Percentiles rank a stretch among this genome's conserved stretches.
These are phyloP conservation scores for Acacia crassicarpa DNA, from an alignment of 306 rosid species.

Conservation along the genomic window DNA sequence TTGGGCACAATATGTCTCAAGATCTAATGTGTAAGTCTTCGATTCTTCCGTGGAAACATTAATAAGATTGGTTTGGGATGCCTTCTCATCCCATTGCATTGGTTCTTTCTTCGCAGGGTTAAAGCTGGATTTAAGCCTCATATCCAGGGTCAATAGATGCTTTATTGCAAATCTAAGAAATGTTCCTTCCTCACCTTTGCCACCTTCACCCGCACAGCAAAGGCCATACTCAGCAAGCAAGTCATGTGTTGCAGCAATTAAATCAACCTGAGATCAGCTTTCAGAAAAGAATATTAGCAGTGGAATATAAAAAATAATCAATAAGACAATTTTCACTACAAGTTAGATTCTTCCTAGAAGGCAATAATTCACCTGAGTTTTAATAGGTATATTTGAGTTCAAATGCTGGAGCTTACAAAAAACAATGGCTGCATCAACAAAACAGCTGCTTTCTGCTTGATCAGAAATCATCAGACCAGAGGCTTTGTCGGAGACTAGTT, in stretches of 20 bases:
- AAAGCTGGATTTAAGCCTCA: constrained; percentile 74
- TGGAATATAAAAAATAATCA: constrained; percentile 25
- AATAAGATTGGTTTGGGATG: constrained; percentile 46
- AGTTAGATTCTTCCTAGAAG: constrained; percentile 29
- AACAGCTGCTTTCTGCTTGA: constrained; percentile 73
- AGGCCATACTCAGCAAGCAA: constrained; percentile 93
- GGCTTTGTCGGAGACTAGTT: constrained; percentile 57
- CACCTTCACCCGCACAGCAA: constrained; percentile 85
- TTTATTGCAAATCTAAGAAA: constrained; percentile 96
- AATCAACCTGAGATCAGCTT: constrained; percentile 70
- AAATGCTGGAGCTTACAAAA: constrained; percentile 98
- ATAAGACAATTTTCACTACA: constrained; percentile 22
- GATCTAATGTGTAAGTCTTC: constrained; percentile 43
- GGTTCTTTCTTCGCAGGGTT: constrained; percentile 55
- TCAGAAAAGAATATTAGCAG: constrained; percentile 22
- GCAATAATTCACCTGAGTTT: constrained; percentile 69
- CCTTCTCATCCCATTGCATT: constrained; percentile 46
- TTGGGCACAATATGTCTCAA: constrained; percentile 44
- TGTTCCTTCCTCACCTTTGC: constrained; percentile 82
- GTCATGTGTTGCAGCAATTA: constrained; percentile 92
- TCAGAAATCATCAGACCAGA: constrained; percentile 51
- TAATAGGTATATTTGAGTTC: constrained; percentile 51
- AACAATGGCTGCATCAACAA: constrained; percentile 75
- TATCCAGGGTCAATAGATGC: constrained; percentile 88
- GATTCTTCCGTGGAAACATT: constrained; percentile 52